phyloP scores from a whole-genome alignment of 78 protist genomes.

The Dictyostelium brefeldianum region DNA sequence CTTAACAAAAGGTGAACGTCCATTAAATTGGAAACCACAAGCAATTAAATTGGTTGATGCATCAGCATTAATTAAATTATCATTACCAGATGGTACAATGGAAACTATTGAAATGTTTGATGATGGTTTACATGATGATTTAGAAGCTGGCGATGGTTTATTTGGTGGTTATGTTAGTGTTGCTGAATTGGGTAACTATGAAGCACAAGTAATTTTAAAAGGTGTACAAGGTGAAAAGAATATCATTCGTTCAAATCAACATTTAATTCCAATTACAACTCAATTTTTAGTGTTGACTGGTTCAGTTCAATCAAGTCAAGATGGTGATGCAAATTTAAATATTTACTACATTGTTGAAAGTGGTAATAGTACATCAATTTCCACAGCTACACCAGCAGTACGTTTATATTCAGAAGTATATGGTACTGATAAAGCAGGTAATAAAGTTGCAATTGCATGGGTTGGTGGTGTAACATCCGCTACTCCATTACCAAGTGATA shows the following conservation, averaged over 20 bases:
- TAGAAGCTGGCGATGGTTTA: slow-evolving; percentile 67
- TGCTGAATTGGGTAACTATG: slow-evolving; percentile 69
- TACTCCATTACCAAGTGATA: not conserved
- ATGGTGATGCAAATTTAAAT: slow-evolving; percentile 13
- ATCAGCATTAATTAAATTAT: slow-evolving; percentile 47
- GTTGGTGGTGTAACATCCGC: slow-evolving; percentile 23
- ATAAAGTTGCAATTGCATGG: slow-evolving; percentile 74
- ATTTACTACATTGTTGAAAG: slow-evolving; percentile 7
- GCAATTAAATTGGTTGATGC: slow-evolving; percentile 1
- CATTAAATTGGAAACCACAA: slow-evolving; percentile 41
- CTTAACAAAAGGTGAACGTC: not conserved
- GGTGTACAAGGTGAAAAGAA: slow-evolving; percentile 29
- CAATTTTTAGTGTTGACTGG: slow-evolving; percentile 60
- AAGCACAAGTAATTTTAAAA: slow-evolving; percentile 10
- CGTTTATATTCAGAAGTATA: slow-evolving; percentile 81
- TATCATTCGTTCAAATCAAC: slow-evolving; percentile 80
- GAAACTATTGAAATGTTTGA: slow-evolving; percentile 59
- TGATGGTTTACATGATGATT: slow-evolving; percentile 79
- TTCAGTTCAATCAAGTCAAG: slow-evolving; percentile 32
- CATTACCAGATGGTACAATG: slow-evolving; percentile 61
- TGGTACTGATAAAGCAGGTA: slow-evolving; percentile 47
- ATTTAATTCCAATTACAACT: slow-evolving; percentile 69
- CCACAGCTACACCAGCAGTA: slow-evolving; percentile 15
- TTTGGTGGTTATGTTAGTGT: slow-evolving; percentile 57
- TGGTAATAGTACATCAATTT: not conserved